phyloP scores from a whole-genome alignment of 768 basidiomycete genomes.

The Tylopilus sp. region DNA sequence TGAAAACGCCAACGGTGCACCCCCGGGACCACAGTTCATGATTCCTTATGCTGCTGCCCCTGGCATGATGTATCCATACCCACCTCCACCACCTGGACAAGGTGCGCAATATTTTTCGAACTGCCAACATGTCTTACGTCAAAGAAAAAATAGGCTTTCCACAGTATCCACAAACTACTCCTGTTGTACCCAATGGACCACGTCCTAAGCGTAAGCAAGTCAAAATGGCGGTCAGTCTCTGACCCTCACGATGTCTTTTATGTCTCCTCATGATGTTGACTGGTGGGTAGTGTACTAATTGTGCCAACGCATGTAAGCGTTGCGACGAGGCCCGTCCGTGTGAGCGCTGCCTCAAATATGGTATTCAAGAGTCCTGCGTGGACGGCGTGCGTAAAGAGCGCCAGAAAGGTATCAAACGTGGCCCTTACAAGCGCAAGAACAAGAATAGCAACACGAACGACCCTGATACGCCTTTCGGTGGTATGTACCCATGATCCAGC shows the following conservation, averaged over 20 bases:
- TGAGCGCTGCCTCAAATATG: constrained; percentile 62
- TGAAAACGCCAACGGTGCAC: constrained; percentile 32
- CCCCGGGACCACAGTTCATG: constrained; percentile 32
- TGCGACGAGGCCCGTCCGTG: constrained; percentile 60
- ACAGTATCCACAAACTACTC: constrained; percentile 26
- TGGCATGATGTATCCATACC: constrained; percentile 44
- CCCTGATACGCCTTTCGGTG: constrained; percentile 21
- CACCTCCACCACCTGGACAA: constrained; percentile 37
- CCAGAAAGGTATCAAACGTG: constrained; percentile 56
- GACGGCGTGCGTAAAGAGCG: constrained; percentile 65
- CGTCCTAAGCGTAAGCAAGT: constrained; percentile 51
- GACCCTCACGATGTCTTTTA: not conserved
- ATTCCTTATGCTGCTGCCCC: constrained; percentile 38
- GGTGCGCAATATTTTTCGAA: constrained; percentile 23
- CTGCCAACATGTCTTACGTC: constrained; percentile 8
- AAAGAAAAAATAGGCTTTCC: constrained; percentile 29
- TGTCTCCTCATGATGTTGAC: constrained; percentile 3
- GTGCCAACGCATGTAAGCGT: constrained; percentile 54
- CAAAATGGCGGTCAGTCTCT: constrained; percentile 51
- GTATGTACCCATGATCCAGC: constrained; percentile 11
- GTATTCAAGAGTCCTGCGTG: constrained; percentile 50
- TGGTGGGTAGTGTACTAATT: constrained; percentile 47
- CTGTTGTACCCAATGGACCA: constrained; percentile 22
- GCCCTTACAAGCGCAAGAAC: constrained; percentile 54
- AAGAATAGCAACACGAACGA: constrained; percentile 28